A percentile compares a stretch with the other conserved stretches of the same genome.
Conservation (phyloP, 169 alveolate species). For the Amoebophrya sp. region DNA sequence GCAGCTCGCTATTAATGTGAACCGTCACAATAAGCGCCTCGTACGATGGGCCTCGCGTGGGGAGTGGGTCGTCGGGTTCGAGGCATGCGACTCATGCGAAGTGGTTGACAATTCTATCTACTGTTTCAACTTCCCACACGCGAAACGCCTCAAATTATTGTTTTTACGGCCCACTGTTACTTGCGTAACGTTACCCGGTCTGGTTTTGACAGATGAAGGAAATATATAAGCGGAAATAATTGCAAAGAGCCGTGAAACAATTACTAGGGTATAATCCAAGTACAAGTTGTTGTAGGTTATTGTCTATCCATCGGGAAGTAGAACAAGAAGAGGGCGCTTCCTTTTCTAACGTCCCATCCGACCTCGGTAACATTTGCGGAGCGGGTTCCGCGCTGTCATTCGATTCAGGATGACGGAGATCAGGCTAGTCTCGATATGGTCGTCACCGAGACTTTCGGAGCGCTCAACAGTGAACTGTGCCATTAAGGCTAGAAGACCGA, state of each 20-base stretch:
- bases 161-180: no score
- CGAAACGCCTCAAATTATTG: not conserved
- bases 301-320: no score
- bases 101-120: not conserved
- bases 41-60: not conserved
- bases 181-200: no score
- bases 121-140: not conserved
- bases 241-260: no score
- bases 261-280: no score
- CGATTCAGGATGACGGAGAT: not conserved
- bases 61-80: conserved; percentile 23
- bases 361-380: not conserved
- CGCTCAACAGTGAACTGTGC: not conserved
- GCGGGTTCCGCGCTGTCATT: not conserved
- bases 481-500: no score
- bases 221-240: no score
- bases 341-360: no score
- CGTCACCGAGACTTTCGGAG: not conserved
- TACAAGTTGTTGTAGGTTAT: no score
- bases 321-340: no score
- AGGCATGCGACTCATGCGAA: not conserved
- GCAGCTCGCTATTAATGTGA: no score
- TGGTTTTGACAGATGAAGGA: no score
- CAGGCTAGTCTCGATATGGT: not conserved
- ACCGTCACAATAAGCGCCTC: conserved; percentile 11